These are phyloP conservation scores for Neurospora intermedia DNA, from an alignment of 495 filamentous ascomycete genomes.

Conservation along the genomic window DNA sequence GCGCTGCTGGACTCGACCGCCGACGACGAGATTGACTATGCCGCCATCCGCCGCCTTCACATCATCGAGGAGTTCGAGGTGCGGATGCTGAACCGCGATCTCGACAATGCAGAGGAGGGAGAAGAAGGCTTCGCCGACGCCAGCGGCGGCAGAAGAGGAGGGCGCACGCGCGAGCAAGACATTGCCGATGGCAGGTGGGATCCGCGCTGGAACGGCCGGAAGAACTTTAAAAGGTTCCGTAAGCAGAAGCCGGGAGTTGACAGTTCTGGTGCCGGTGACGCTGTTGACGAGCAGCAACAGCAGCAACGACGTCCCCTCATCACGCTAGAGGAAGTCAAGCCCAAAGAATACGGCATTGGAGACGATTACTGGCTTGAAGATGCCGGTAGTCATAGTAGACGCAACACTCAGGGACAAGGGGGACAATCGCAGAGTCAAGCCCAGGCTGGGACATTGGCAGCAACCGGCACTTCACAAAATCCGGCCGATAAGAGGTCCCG, in stretches of 20 bases:
- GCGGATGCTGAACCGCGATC: slow-evolving; percentile 12
- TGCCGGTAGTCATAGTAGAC: slow-evolving; percentile 8
- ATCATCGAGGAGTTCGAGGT: slow-evolving; percentile 75
- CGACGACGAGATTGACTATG: slow-evolving; percentile 51
- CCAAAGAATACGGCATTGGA: slow-evolving; percentile 73
- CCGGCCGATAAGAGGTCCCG: background rate
- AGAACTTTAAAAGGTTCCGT: slow-evolving; percentile 91
- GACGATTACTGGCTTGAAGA: slow-evolving; percentile 69
- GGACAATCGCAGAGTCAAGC: slow-evolving; percentile 11
- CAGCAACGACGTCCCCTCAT: slow-evolving; percentile 45
- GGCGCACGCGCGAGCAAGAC: slow-evolving; percentile 33
- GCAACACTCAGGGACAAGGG: slow-evolving; percentile 14
- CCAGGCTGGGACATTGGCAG: background rate
- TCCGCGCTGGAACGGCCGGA: slow-evolving; percentile 84
- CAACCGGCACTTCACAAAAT: background rate
- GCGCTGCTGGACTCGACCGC: slow-evolving; percentile 29
- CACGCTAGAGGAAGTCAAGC: slow-evolving; percentile 64
- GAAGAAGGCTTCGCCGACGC: background rate
- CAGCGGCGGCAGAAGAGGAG: slow-evolving; percentile 2
- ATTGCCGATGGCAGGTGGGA: slow-evolving; percentile 64
- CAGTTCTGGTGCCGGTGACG: slow-evolving; percentile 16
- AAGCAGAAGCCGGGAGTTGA: slow-evolving; percentile 34
- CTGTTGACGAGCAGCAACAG: background rate
- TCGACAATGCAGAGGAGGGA: background rate
- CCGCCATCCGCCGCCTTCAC: slow-evolving; percentile 62